Conservation (phyloP, 2,329 filamentous ascomycete species). For the Phaeosphaeria sp. region DNA sequence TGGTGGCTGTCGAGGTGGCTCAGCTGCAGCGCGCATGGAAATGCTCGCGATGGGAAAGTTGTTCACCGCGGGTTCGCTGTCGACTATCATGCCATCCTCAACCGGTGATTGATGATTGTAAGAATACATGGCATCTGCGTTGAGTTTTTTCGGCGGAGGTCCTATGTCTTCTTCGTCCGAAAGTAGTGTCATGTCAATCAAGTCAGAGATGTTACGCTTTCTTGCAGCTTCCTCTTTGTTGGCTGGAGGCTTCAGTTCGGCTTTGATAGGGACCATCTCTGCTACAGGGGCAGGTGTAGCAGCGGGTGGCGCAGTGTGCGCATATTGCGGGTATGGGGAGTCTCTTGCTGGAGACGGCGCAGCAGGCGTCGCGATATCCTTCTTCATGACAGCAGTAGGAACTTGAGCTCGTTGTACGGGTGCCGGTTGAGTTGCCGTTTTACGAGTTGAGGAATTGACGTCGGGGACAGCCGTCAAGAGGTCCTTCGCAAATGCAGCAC, state of each 20-base stretch:
- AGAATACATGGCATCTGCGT: slow-evolving; percentile 20
- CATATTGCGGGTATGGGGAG: slow-evolving; percentile 21
- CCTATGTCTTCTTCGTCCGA: slow-evolving; percentile 54
- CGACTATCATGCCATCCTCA: slow-evolving; percentile 18
- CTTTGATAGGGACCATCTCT: slow-evolving; percentile 39
- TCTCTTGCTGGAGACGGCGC: slow-evolving; percentile 18
- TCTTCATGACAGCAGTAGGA: slow-evolving; percentile 31
- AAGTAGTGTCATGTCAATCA: slow-evolving; percentile 60
- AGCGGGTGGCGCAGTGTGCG: slow-evolving; percentile 18
- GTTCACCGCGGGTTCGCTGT: slow-evolving; percentile 17
- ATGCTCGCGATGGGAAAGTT: slow-evolving; percentile 32
- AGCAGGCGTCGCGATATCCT: slow-evolving; percentile 20
- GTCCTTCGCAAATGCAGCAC: slow-evolving; percentile 60
- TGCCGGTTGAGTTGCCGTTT: slow-evolving; percentile 14
- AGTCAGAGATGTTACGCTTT: slow-evolving; percentile 61
- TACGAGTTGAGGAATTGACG: slow-evolving; percentile 40
- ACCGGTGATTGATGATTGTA: slow-evolving; percentile 12
- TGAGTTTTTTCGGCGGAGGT: slow-evolving; percentile 44
- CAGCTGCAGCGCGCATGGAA: slow-evolving; percentile 15
- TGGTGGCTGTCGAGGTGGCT: slow-evolving; percentile 8
- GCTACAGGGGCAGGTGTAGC: slow-evolving; percentile 33
- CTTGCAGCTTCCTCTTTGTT: slow-evolving; percentile 64
- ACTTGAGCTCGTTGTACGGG: slow-evolving; percentile 19
- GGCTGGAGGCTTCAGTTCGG: slow-evolving; percentile 43
- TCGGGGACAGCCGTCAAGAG: slow-evolving; percentile 57